Evolutionary conservation across 805 yeast species (phyloP).

Genomic region (Schwanniomyces pseudopolymorphus): DNA sequence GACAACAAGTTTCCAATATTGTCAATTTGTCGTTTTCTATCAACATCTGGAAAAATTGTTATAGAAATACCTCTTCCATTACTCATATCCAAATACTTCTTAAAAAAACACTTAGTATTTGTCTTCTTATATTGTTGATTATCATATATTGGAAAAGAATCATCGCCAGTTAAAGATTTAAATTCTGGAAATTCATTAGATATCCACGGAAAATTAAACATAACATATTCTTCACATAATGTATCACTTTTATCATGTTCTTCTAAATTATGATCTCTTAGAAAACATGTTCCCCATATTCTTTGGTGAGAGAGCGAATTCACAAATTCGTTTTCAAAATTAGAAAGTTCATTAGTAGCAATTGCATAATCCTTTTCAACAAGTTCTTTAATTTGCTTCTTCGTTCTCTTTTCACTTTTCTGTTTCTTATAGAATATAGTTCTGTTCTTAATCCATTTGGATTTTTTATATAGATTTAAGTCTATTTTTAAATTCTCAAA

Average conservation of each 20-base stretch:
- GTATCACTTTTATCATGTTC: constrained; percentile 1
- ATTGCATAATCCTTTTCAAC: constrained; percentile 9
- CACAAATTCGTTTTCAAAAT: constrained; percentile 16
- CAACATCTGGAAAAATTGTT: constrained; percentile 19
- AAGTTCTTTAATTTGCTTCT: constrained; percentile 10
- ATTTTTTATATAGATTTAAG: constrained; percentile 21
- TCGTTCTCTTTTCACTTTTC: constrained; percentile 10
- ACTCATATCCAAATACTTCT: constrained; percentile 9
- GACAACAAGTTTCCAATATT: constrained; percentile 20
- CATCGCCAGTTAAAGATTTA: constrained; percentile 13
- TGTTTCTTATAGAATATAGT: constrained; percentile 12
- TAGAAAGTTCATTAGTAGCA: constrained; percentile 6
- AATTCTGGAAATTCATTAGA: constrained; percentile 21
- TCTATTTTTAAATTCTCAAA: constrained; percentile 5
- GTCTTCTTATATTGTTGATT: background rate
- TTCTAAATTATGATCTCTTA: constrained; percentile 4
- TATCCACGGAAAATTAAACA: constrained; percentile 30
- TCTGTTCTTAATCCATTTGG: constrained; percentile 24
- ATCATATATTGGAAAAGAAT: constrained; percentile 12
- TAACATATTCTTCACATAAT: constrained; percentile 13
- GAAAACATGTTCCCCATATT: constrained; percentile 26
- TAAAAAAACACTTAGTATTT: constrained; percentile 12
- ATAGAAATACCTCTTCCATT: constrained; percentile 34
- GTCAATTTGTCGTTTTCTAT: constrained; percentile 14
- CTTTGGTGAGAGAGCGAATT: constrained; percentile 20